phyloP scores from a whole-genome alignment of 768 basidiomycete genomes.

The Leccinum longicurvipes region DNA sequence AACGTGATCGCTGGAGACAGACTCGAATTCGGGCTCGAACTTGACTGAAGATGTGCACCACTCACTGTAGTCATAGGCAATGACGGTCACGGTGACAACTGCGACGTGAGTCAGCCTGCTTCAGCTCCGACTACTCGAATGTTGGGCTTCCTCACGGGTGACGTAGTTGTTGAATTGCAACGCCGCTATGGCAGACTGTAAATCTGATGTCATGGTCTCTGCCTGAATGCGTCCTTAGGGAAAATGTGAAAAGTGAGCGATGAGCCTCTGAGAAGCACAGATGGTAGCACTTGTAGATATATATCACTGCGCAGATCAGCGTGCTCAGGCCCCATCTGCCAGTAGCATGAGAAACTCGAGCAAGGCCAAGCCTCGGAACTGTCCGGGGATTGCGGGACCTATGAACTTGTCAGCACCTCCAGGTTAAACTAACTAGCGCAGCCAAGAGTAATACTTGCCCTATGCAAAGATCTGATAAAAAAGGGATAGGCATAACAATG shows the following conservation, averaged over 20 bases:
- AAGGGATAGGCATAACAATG: not conserved
- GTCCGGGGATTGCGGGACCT: not conserved
- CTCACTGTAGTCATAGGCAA: slow-evolving; percentile 23
- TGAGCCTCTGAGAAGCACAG: not conserved
- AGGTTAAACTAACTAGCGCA: not conserved
- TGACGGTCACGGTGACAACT: slow-evolving; percentile 12
- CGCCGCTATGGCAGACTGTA: slow-evolving; percentile 1
- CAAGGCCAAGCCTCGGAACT: not conserved
- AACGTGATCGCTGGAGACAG: slow-evolving; percentile 13
- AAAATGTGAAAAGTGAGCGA: not conserved
- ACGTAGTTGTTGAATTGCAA: slow-evolving; percentile 10
- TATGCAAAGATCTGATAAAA: not conserved
- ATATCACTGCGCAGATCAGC: not conserved
- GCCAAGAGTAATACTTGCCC: not conserved
- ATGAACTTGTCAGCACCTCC: not conserved
- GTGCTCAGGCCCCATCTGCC: not conserved
- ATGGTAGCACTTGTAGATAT: no score
- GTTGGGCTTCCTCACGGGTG: slow-evolving; percentile 1
- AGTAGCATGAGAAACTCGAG: not conserved
- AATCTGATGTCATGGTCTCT: slow-evolving; percentile 13
- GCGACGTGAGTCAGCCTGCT: not conserved
- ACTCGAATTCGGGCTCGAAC: not conserved
- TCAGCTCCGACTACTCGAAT: not conserved
- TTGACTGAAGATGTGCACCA: not conserved
- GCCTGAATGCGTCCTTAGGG: not conserved